Percentiles rank a stretch among this genome's conserved stretches.
Evolutionary conservation across 345 rosid species (phyloP).

Genomic region (Acer yangbiense): DNA sequence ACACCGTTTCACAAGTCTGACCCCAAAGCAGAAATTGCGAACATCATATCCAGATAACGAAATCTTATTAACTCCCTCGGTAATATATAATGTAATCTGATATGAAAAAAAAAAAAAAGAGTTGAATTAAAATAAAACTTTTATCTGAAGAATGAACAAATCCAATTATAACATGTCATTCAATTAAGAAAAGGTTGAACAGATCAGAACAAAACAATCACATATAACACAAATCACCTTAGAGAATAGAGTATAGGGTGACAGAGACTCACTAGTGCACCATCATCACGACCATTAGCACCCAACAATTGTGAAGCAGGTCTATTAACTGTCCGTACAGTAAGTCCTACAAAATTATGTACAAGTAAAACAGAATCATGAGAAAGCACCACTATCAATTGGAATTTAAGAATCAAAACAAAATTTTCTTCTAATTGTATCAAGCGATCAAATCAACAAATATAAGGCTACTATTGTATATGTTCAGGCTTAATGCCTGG

Average conservation of each 20-base stretch:
- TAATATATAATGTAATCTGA: constrained; percentile 22
- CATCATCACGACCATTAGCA: constrained; percentile 48
- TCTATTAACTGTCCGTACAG: constrained; percentile 26
- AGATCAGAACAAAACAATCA: constrained; percentile 6
- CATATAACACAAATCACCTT: constrained; percentile 9
- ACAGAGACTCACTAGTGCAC: constrained; percentile 37
- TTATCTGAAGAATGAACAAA: background rate
- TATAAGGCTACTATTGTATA: constrained; percentile 1
- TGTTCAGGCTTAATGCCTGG: background rate
- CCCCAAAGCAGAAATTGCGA: constrained; percentile 36
- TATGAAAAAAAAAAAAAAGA: background rate
- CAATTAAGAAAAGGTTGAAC: background rate
- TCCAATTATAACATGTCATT: background rate
- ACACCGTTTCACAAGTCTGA: constrained; percentile 31
- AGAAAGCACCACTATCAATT: background rate
- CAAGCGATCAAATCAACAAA: background rate
- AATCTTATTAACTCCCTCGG: constrained; percentile 32
- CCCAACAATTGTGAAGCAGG: constrained; percentile 35
- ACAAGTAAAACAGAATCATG: constrained; percentile 3
- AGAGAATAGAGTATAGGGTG: constrained; percentile 10
- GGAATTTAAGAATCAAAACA: background rate
- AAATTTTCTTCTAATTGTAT: background rate
- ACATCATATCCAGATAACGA: constrained; percentile 26
- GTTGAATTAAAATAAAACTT: background rate
- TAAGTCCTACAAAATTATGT: constrained; percentile 19